Evolutionary conservation across 2,329 filamentous ascomycete genomes (phyloP), one percentile per base, ranked within the genome.

Genomic region (Cercospora sp.): DNA sequence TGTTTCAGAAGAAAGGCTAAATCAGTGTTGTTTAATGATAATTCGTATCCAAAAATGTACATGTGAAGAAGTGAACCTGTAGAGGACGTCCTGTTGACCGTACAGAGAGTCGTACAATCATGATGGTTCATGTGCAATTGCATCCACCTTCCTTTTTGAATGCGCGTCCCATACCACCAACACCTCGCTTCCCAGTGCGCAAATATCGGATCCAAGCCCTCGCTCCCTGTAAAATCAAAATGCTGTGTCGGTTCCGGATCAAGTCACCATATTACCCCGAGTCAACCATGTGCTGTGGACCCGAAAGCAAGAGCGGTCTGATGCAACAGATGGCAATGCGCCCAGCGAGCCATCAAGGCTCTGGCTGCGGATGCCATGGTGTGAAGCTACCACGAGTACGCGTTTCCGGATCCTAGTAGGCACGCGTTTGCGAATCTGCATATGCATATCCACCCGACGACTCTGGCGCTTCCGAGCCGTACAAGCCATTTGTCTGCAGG

Each of bases 61-160:
- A 59, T 37, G 55, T 59, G 30, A 37, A 59, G 55, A 59, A 59
- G 55, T 37, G 55, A 59, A 30, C 49, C 34, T 61, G 59, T 43
- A 28, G 32, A 61, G 59, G 34, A 45, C 43, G 37, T 62, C 34
- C 40, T 28, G 59, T 49, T 61, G 59, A 61, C 64, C 64, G 49
- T 61, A 53, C 57, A 43, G 21, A 40, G 57, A 40, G 32, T 61
- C 64, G 58, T 66, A 53, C 57, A 61, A 43, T 61, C 64, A 58
- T 61, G 21, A 55, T 30, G 18, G 57, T 37, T 26, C 37, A 61
- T 65, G 53, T 18, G 53, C 43, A 34, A 12, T 37, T 58, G 51
- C 26, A 57, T 43, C 32, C 21, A 40, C 57, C 49, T 30, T 57
- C 66, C 60, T 57, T 61, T 62, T 67, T 34, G 60, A 60, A 63